These are phyloP conservation scores for Talaromyces sp. DNA, from an alignment of 2,329 filamentous ascomycete species.

Conservation along the genomic window DNA sequence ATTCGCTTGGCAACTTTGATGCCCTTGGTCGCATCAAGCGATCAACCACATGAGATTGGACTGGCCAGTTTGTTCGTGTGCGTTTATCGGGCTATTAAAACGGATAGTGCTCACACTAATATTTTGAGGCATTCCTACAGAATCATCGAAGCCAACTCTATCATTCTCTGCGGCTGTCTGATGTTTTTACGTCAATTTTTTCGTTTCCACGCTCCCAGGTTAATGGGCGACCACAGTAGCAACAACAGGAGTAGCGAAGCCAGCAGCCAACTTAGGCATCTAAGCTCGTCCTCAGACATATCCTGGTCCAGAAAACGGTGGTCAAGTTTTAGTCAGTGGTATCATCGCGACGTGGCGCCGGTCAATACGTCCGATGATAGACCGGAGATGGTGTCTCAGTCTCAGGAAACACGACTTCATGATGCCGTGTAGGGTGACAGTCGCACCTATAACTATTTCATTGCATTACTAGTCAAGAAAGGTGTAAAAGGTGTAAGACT, in stretches of 20 bases:
- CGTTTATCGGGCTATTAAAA: neutral
- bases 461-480: neutral
- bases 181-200: constrained; percentile 21
- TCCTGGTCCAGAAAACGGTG: neutral
- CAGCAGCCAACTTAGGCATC: neutral
- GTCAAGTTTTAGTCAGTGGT: neutral
- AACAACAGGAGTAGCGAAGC: neutral
- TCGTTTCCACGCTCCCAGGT: constrained; percentile 17
- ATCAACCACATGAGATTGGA: constrained; percentile 15
- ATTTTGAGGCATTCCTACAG: constrained; percentile 6
- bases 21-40: constrained; percentile 16
- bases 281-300: neutral
- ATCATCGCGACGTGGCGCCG: neutral
- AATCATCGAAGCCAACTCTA: constrained; percentile 22
- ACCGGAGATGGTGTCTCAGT: neutral
- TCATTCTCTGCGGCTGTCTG: constrained; percentile 21
- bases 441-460: neutral
- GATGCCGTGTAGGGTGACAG: neutral
- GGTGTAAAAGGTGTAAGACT: neutral
- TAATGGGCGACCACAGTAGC: constrained; percentile 9
- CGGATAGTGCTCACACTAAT: neutral
- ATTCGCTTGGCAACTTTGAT: constrained; percentile 19
- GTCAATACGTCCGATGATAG: neutral
- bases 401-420: neutral
- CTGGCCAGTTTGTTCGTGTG: constrained; percentile 15